Base-by-base conservation (phyloP, 768 basidiomycete genomes). In the Podaxis pistillaris region DNA sequence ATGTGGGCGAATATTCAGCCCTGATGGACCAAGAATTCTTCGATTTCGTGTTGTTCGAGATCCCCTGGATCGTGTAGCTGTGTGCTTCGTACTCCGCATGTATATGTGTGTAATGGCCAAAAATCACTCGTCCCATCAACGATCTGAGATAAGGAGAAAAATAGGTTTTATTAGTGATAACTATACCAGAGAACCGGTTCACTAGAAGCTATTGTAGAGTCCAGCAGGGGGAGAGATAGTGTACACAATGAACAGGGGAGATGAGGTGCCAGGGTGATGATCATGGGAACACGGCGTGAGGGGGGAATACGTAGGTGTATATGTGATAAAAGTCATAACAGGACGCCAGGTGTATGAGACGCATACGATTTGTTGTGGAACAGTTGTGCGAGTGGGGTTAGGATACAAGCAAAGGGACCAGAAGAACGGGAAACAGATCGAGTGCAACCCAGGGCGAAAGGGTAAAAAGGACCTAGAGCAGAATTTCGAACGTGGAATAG, bases 11-110 rank as follows among this genome's bases (percentile, higher is more conserved):
- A 74, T 99, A 91, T 73, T 92, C 94, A 72, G 84, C 86, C 12
- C 77, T 99, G 40, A 85, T 99, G 82, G 97, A 99, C 71, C 91
- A 96, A 73, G 96, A 99, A 74, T 92, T 91, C 72, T 94, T 90
- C 72, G 94, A 96, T 75, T 99, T 98, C 69, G 93, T 98, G 24
- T 72, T 96, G 70, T 96, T 89, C 71, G 96, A 98, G 74, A 85
- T 99, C 58, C 94, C 93, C 36, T 94, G 91, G 90, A 91, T 97
- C 67, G 77, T 89, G 41, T 81, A 85, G 68, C 89, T 79, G 79
- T 53, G 11, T 53, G 33, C 55, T 41, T 56, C 66, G 49, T 66
- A 66, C 54, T n/a, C 28, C 17, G 33, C 44, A 61, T 38, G 8
- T 50, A 30, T 50, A 46, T 36, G 37, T 24, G 6, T 19, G 13